phyloP scores from a whole-genome alignment of 345 rosid species.

The Syzygium jambos region DNA sequence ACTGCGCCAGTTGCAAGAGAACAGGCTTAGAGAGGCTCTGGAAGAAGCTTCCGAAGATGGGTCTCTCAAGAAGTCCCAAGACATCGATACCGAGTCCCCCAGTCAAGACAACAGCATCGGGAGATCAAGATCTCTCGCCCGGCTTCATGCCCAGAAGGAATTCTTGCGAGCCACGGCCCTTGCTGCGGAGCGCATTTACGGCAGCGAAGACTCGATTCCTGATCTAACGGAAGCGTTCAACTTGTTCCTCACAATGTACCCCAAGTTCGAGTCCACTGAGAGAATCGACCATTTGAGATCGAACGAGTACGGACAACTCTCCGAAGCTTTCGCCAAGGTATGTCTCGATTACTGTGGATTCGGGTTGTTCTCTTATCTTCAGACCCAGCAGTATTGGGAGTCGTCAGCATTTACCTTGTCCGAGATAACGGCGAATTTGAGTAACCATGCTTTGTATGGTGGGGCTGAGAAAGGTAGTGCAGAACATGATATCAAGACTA shows the following conservation, averaged over 20 bases:
- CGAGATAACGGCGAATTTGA: slow-evolving; percentile 81
- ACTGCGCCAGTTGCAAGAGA: slow-evolving; percentile 67
- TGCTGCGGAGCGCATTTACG: slow-evolving; percentile 48
- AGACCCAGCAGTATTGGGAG: slow-evolving; percentile 63
- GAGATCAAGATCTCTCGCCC: slow-evolving; percentile 76
- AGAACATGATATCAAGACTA: slow-evolving; percentile 69
- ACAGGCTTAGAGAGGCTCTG: slow-evolving; percentile 71
- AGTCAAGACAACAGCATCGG: slow-evolving; percentile 43
- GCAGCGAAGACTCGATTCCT: slow-evolving; percentile 47
- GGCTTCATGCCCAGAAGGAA: slow-evolving; percentile 74
- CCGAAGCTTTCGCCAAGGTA: slow-evolving; percentile 56
- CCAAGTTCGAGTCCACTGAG: slow-evolving; percentile 59
- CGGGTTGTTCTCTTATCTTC: slow-evolving; percentile 71
- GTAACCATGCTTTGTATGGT: slow-evolving; percentile 76
- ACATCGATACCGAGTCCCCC: slow-evolving; percentile 40
- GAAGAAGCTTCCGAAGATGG: slow-evolving; percentile 91
- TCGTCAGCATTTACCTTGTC: slow-evolving; percentile 66
- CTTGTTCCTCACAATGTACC: slow-evolving; percentile 77
- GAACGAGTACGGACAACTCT: slow-evolving; percentile 59
- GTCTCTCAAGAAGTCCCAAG: slow-evolving; percentile 59
- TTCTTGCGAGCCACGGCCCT: slow-evolving; percentile 70
- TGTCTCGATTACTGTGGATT: slow-evolving; percentile 94
- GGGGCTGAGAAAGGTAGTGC: slow-evolving; percentile 74
- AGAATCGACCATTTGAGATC: slow-evolving; percentile 60
- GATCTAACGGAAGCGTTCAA: slow-evolving; percentile 50